These are phyloP conservation scores for Chaetomium sp. DNA, from an alignment of 2,329 filamentous ascomycete species.

Conservation along the genomic window DNA sequence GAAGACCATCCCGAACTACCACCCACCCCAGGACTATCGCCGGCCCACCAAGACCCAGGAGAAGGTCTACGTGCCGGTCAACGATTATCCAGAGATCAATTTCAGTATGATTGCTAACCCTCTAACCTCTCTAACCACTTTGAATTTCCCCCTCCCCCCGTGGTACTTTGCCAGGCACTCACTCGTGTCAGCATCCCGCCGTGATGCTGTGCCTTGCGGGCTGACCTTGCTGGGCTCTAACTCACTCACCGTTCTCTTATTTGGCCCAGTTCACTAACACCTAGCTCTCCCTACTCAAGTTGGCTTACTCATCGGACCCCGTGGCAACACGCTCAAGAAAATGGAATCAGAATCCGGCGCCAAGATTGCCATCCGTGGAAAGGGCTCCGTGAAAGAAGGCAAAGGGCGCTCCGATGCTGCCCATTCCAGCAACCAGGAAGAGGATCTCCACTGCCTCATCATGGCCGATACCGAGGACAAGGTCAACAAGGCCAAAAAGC, in stretches of 20 bases:
- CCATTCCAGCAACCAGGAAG: constrained; percentile 99
- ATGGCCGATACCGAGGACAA: constrained; percentile 99
- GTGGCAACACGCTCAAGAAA: constrained; percentile 99
- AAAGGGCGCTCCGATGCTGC: constrained; percentile 98
- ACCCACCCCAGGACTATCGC: constrained; percentile 96
- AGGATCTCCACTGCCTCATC: constrained; percentile 97
- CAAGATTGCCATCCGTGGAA: constrained; percentile 99
- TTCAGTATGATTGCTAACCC: constrained; percentile 99
- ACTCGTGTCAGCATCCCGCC: constrained; percentile 39
- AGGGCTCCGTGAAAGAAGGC: constrained; percentile 99
- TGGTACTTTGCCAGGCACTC: constrained; percentile 51
- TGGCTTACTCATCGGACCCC: constrained; percentile 99
- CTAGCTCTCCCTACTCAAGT: constrained; percentile 87
- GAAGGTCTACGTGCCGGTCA: constrained; percentile 99
- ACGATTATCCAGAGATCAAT: constrained; percentile 99
- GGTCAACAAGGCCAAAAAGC: constrained; percentile 97
- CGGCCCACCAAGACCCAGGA: constrained; percentile 99
- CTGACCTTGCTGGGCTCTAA: constrained; percentile 41
- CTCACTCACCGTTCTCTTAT: constrained; percentile 42
- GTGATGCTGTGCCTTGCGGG: constrained; percentile 38
- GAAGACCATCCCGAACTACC: constrained; percentile 99
- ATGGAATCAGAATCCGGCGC: constrained; percentile 97
- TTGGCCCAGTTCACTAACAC: constrained; percentile 75
- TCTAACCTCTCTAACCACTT: constrained; percentile 75
- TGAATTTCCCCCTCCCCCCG: constrained; percentile 38